Percentiles rank a stretch among this genome's conserved stretches.
phyloP scores from a whole-genome alignment of 768 basidiomycete genomes.

The Tricholoma furcatifolium region DNA sequence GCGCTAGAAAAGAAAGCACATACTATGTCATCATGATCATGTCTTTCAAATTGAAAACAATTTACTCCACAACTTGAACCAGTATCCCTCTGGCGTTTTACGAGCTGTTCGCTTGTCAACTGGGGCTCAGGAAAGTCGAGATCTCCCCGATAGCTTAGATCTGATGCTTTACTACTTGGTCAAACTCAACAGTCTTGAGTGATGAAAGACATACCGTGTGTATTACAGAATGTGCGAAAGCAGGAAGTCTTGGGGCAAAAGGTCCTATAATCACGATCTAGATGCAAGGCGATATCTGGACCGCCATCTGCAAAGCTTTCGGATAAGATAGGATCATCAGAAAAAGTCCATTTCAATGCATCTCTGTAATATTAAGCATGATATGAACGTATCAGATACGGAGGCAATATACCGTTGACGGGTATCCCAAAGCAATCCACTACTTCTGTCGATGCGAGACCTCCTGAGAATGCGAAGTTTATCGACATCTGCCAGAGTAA shows the following conservation, averaged over 20 bases:
- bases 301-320: constrained; percentile 16
- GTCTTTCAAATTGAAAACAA: constrained; percentile 18
- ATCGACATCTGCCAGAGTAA: constrained; percentile 38
- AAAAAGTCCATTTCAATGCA: constrained; percentile 33
- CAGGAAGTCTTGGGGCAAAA: constrained; percentile 52
- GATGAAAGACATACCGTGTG: constrained; percentile 28
- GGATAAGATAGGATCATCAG: constrained; percentile 8
- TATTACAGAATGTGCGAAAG: constrained; percentile 34
- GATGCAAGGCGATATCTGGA: constrained; percentile 27
- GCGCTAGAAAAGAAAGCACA: background rate
- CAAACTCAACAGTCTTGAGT: too few relatives aligned
- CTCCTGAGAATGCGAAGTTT: constrained; percentile 23
- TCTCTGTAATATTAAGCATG: constrained; percentile 28
- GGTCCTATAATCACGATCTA: constrained; percentile 27
- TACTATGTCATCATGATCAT: too few relatives aligned
- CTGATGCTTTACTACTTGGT: too few relatives aligned
- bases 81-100: background rate
- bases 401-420: constrained; percentile 37
- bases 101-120: constrained; percentile 12
- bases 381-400: background rate
- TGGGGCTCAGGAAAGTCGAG: constrained; percentile 15
- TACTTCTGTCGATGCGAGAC: constrained; percentile 20
- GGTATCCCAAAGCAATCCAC: constrained; percentile 42
- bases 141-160: background rate
- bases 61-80: constrained; percentile 16